Base-by-base conservation (phyloP, 768 basidiomycete species). In the Daedaleopsis nitida region DNA sequence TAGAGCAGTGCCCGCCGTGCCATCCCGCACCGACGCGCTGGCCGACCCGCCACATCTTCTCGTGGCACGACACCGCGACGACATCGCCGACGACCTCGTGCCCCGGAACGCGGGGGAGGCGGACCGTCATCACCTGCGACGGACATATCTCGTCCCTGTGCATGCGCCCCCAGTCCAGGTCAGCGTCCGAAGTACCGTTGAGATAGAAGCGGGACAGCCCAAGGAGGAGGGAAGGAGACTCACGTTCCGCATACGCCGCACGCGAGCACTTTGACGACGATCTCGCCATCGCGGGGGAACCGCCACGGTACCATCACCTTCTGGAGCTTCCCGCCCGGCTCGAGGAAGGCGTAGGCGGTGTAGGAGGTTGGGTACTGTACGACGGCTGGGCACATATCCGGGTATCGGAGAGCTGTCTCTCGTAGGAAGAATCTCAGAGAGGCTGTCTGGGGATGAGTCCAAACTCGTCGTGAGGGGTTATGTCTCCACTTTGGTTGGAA, bases 11-110 rank as follows among this genome's bases (percentile, higher is more conserved):
- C 0, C 70, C 65, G 32, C 70, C 72, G 52, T 67, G 69, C 72
- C 72, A 74, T 38, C 71, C 73, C 2, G 65, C 65, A 24, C 73
- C 73, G 47, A 73, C 70, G 14, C 68, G 68, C 47, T 70, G 64
- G 50, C 73, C 72, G 52, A 69, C 52, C 39, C 55, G 58, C 68
- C 66, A 72, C 23, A 56, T 21, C 17, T 13, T 39, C 48, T 71
- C 66, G 54, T 62, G 62, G 10, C 58, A 35, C 0, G 58, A 54
- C 14, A 71, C 66, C 0, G 68, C 68, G 17, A 65, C 68, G 39
- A 69, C 66, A 42, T 66, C 65, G 2, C 71, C 71, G 53, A 71
- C 63, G 45, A 72, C 62, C 57, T 72, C 71, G 56, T 72, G 71
- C 8, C 71, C 71, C 6, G 70, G 69, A 14, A 72, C 57, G 56